These are phyloP conservation scores for Fusarium beomiforme DNA, from an alignment of 2,329 filamentous ascomycete genomes.

Conservation along the genomic window DNA sequence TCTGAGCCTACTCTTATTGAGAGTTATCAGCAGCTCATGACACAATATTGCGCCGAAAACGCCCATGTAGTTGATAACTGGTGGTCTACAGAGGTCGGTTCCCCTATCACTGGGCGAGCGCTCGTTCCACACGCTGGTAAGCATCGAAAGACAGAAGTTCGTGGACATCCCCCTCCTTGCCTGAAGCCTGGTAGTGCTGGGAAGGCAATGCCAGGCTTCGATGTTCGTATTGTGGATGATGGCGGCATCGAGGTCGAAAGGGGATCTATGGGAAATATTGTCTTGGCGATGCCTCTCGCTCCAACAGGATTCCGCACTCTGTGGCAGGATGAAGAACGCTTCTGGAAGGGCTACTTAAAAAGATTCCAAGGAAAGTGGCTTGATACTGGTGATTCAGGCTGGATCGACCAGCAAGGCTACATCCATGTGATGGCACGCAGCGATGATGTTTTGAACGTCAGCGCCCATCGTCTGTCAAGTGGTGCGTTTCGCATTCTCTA, in stretches of 20 bases:
- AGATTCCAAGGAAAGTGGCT: conserved; percentile 85
- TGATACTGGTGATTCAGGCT: conserved; percentile 90
- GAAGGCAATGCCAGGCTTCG: conserved; percentile 91
- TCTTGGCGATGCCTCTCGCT: conserved; percentile 82
- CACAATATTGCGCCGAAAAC: conserved; percentile 69
- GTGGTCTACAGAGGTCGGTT: conserved; percentile 70
- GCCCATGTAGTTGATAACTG: conserved; percentile 69
- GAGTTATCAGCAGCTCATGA: conserved; percentile 80
- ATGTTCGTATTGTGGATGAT: conserved; percentile 86
- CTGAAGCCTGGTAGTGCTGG: conserved; percentile 89
- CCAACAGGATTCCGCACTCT: conserved; percentile 88
- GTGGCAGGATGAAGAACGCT: conserved; percentile 86
- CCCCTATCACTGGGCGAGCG: conserved; percentile 66
- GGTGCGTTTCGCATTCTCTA: conserved; percentile 60
- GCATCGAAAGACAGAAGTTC: conserved; percentile 57
- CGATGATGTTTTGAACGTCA: conserved; percentile 96
- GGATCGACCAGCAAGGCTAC: conserved; percentile 80
- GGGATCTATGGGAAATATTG: conserved; percentile 90
- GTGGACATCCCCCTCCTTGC: conserved; percentile 55
- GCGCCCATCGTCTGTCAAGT: conserved; percentile 88
- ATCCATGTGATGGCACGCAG: conserved; percentile 71
- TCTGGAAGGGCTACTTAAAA: conserved; percentile 86
- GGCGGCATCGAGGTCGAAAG: conserved; percentile 74
- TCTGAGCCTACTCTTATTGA: conserved; percentile 87
- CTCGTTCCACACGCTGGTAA: conserved; percentile 67